A percentile compares a stretch with the other conserved stretches of the same genome.
These are phyloP conservation scores for Sporothrix sp. DNA, from an alignment of 2,329 filamentous ascomycete genomes.

Conservation along the genomic window DNA sequence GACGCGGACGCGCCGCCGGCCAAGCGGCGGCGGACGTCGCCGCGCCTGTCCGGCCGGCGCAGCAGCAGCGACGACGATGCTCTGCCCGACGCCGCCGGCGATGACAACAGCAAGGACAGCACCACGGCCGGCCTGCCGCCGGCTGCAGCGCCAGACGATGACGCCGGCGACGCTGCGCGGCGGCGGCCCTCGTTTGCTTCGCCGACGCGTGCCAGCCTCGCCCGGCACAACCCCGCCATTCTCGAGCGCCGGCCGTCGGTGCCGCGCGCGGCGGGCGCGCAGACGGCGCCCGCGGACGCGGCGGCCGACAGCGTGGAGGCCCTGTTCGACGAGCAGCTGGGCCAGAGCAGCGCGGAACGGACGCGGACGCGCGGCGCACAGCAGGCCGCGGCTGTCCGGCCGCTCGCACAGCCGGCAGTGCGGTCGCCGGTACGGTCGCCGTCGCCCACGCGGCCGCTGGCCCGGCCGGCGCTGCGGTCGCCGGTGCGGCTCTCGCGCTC, in stretches of 20 bases:
- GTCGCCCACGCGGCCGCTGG: not conserved
- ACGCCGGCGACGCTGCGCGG: too few species aligned
- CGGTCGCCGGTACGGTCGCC: not conserved
- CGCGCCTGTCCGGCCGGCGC: constrained; percentile 35
- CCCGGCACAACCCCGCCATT: constrained; percentile 51
- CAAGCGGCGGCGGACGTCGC: constrained; percentile 56
- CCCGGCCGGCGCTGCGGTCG: not conserved
- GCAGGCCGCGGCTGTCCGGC: not conserved
- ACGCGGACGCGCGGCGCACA: too few species aligned
- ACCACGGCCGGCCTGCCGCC: too few species aligned
- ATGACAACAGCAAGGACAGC: constrained; percentile 17
- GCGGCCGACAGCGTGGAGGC: constrained; percentile 12
- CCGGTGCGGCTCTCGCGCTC: constrained; percentile 1
- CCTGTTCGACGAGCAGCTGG: constrained; percentile 24
- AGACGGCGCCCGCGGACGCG: not conserved
- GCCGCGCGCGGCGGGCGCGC: constrained; percentile 14
- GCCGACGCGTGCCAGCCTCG: constrained; percentile 55
- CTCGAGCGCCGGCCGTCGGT: constrained; percentile 34
- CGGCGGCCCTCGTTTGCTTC: constrained; percentile 53
- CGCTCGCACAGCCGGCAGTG: constrained; percentile 1
- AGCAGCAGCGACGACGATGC: constrained; percentile 15
- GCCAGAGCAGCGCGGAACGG: constrained; percentile 21
- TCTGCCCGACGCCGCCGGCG: not conserved
- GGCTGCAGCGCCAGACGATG: too few species aligned
- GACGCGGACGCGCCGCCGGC: constrained; percentile 44